phyloP scores from a whole-genome alignment of 352 stramenopile species.

The Phytopythium boreale region DNA sequence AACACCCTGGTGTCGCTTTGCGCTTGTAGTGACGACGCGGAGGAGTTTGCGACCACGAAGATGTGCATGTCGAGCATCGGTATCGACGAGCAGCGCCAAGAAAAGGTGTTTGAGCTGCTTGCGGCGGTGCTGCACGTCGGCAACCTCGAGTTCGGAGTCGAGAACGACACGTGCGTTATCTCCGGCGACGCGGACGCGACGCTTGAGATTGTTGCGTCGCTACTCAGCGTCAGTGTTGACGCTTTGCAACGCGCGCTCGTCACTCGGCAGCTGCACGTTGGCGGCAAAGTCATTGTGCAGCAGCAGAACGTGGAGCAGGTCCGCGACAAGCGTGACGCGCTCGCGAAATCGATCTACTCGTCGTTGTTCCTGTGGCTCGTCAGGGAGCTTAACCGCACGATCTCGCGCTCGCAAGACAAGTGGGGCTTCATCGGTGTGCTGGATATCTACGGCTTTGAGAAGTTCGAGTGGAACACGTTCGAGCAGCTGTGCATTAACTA shows the following conservation, averaged over 20 bases:
- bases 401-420: conserved; percentile 75
- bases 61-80: conserved; percentile 88
- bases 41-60: conserved; percentile 83
- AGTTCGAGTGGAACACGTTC: conserved; percentile 95
- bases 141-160: conserved; percentile 83
- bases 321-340: conserved; percentile 82
- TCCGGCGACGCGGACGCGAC: conserved; percentile 42
- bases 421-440: conserved; percentile 94
- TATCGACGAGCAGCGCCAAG: conserved; percentile 73
- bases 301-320: conserved; percentile 87
- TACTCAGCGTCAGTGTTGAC: conserved; percentile 78
- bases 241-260: conserved; percentile 71
- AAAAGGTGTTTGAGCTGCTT: conserved; percentile 85
- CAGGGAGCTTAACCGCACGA: conserved; percentile 87
- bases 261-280: conserved; percentile 84
- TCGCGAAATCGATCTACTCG: conserved; percentile 93
- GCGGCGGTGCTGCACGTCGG: conserved; percentile 85
- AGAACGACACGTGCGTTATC: conserved; percentile 76
- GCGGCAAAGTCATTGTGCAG: conserved; percentile 88
- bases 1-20: not conserved
- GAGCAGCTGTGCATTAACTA: conserved; percentile 98
- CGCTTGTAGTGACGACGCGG: conserved; percentile 48
- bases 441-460: conserved; percentile 98
- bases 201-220: conserved; percentile 61
- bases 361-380: conserved; percentile 91